phyloP scores from a whole-genome alignment of 2,329 filamentous ascomycete genomes.

The Talaromyces piceae region DNA sequence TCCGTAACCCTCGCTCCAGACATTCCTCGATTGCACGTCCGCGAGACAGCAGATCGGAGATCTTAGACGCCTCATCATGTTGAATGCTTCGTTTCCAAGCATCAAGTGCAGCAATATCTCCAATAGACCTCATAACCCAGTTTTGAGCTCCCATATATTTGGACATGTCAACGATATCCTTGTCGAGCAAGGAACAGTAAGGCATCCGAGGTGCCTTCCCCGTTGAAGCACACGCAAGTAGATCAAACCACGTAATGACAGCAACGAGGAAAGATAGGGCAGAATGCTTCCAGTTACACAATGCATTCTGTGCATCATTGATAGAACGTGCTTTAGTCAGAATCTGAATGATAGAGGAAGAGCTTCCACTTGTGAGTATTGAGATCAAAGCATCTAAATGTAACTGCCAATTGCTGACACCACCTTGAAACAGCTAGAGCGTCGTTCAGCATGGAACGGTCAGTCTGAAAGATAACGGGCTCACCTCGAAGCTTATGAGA shows the following conservation, averaged over 20 bases:
- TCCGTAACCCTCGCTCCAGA: neutral
- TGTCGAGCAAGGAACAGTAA: constrained; percentile 6
- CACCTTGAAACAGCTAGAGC: constrained; percentile 13
- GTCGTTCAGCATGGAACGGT: neutral
- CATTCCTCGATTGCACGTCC: neutral
- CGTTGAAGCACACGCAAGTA: constrained; percentile 12
- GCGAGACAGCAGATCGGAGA: neutral
- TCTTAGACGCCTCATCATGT: neutral
- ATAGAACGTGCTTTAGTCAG: neutral
- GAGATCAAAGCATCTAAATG: constrained; percentile 13
- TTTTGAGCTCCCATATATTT: constrained; percentile 12
- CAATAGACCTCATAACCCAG: constrained; percentile 12
- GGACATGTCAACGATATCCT: constrained; percentile 7
- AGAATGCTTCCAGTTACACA: constrained; percentile 4
- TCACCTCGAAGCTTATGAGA: constrained; percentile 14
- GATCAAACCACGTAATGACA: constrained; percentile 13
- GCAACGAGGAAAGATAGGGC: constrained; percentile 11
- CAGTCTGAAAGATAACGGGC: neutral
- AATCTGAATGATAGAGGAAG: neutral
- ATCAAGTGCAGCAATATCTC: constrained; percentile 9
- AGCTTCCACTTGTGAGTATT: constrained; percentile 3
- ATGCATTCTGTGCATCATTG: neutral
- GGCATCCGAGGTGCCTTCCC: constrained; percentile 9
- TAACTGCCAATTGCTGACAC: constrained; percentile 13
- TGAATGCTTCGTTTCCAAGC: constrained; percentile 5